Evolutionary conservation across 2,329 filamentous ascomycete species (phyloP).

Genomic region (Lasiodiplodia sp.): DNA sequence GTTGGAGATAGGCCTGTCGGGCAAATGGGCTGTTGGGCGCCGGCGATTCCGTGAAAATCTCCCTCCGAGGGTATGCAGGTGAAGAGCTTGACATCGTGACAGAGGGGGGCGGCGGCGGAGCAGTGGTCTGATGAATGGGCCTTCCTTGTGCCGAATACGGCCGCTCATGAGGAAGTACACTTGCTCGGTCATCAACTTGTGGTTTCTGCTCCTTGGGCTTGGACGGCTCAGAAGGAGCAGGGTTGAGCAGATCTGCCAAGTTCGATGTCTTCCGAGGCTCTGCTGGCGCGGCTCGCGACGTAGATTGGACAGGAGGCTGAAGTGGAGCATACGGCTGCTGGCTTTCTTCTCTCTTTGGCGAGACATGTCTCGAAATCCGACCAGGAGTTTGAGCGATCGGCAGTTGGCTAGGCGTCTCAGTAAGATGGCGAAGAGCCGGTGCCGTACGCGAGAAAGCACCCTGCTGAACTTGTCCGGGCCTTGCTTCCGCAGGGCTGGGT

Average conservation of each 20-base stretch:
- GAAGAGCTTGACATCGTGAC: conserved; percentile 21
- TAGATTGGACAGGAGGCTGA: conserved; percentile 14
- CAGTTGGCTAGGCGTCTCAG: conserved; percentile 36
- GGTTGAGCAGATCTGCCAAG: conserved; percentile 47
- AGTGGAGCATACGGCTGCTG: conserved; percentile 16
- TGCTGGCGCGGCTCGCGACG: conserved; percentile 37
- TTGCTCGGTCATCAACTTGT: conserved; percentile 13
- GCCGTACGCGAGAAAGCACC: conserved; percentile 26
- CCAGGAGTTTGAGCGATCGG: conserved; percentile 32
- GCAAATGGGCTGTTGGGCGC: conserved; percentile 21
- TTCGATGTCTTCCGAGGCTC: conserved; percentile 44
- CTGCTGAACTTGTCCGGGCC: conserved; percentile 41
- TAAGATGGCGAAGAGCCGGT: conserved; percentile 37
- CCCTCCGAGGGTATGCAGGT: conserved; percentile 19
- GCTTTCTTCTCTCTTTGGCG: conserved; percentile 26
- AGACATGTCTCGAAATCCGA: conserved; percentile 11
- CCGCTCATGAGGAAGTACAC: conserved; percentile 24
- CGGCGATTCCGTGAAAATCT: conserved; percentile 18
- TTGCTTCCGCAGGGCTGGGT: conserved; percentile 43
- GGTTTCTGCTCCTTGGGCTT: conserved; percentile 23
- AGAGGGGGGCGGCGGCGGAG: conserved; percentile 10
- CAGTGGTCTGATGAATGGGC: conserved; percentile 19
- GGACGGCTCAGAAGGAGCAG: conserved; percentile 31
- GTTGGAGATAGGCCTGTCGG: conserved; percentile 15
- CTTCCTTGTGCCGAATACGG: conserved; percentile 26